Conservation (phyloP, 805 yeast genomes). For the Helenozyma baotianmanensis region DNA sequence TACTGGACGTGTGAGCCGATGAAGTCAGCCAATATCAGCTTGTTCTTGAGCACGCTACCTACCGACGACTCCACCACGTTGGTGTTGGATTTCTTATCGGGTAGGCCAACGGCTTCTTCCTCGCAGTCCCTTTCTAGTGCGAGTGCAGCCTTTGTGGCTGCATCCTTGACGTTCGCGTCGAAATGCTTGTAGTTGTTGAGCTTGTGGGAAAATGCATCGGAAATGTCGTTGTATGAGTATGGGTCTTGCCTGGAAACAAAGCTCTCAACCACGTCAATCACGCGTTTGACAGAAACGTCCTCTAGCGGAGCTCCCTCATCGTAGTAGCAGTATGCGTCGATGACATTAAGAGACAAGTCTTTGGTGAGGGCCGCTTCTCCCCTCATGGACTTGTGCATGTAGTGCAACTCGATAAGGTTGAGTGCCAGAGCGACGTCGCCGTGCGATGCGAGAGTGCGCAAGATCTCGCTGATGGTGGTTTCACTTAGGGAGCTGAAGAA, state of each 20-base stretch:
- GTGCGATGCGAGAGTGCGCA: conserved; percentile 27
- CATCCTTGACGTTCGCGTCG: conserved; percentile 22
- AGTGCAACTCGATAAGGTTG: conserved; percentile 33
- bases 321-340: conserved; percentile 33
- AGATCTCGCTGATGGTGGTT: conserved; percentile 19
- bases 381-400: conserved; percentile 24
- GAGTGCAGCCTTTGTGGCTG: too few species aligned
- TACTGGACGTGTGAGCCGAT: conserved; percentile 22
- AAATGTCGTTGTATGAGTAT: conserved; percentile 23
- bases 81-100: conserved; percentile 20
- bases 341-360: conserved; percentile 28
- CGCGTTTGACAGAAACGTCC: conserved; percentile 25
- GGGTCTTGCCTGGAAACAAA: conserved; percentile 14
- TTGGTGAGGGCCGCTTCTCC: conserved; percentile 33
- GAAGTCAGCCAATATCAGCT: conserved; percentile 20
- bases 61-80: conserved; percentile 21
- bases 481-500: conserved; percentile 20
- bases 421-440: conserved; percentile 37
- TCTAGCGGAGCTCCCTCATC: too few species aligned
- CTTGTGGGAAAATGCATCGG: conserved; percentile 25
- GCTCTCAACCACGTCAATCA: conserved; percentile 29
- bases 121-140: neutral
- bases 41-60: conserved; percentile 33
- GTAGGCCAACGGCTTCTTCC: conserved; percentile 8
- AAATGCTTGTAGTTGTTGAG: conserved; percentile 21